These are phyloP conservation scores for Piper longum DNA, from an alignment of 164 flowering plant genomes.

Conservation along the genomic window DNA sequence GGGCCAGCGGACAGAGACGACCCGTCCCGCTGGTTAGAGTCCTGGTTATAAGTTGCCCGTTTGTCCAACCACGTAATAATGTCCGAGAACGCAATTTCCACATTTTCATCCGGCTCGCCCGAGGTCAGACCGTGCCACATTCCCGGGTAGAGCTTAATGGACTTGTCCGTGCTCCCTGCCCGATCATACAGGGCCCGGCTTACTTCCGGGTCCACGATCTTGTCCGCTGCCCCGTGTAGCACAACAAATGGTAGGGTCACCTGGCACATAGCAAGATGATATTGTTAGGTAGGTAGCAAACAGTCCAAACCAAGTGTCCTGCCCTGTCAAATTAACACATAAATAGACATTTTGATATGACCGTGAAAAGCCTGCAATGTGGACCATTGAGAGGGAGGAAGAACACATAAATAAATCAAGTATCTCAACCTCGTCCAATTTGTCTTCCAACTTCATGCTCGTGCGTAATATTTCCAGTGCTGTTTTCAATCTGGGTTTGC, in stretches of 20 bases:
- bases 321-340: too few species aligned
- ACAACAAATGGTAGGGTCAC: slow-evolving; percentile 75
- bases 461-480: slow-evolving; percentile 88
- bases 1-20: slow-evolving; percentile 11
- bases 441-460: slow-evolving; percentile 72
- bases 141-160: slow-evolving; percentile 64
- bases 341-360: too few species aligned
- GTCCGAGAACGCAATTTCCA: slow-evolving; percentile 66
- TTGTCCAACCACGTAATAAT: slow-evolving; percentile 54
- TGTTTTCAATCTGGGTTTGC: slow-evolving; percentile 88
- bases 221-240: slow-evolving; percentile 77
- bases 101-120: slow-evolving; percentile 76
- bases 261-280: slow-evolving; percentile 18
- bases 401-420: neutral
- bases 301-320: too few species aligned
- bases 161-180: slow-evolving; percentile 62
- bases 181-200: slow-evolving; percentile 65
- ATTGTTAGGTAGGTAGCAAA: neutral
- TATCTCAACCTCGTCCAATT: slow-evolving; percentile 44
- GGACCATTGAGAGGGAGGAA: neutral
- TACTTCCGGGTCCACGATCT: slow-evolving; percentile 83
- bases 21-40: slow-evolving; percentile 7
- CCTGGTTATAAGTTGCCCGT: too few species aligned
- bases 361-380: neutral
- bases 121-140: slow-evolving; percentile 95